A percentile compares a stretch with the other conserved stretches of the same genome.
Evolutionary conservation across 257 asterid species (phyloP).

Genomic region (Nicotiana otophora): DNA sequence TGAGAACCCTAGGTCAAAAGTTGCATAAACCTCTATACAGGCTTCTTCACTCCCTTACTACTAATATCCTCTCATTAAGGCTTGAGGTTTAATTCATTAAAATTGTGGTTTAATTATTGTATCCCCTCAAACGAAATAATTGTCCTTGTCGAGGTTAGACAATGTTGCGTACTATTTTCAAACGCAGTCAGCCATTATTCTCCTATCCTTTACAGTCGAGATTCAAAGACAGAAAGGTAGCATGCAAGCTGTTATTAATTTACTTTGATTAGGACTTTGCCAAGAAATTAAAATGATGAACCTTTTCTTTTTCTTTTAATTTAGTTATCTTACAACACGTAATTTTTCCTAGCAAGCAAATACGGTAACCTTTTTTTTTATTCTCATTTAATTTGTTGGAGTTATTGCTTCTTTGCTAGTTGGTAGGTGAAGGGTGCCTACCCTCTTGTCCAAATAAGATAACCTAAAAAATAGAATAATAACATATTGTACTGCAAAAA

Average conservation of each 20-base stretch:
- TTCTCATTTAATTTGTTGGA: no score
- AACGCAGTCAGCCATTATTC: not conserved
- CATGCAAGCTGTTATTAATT: not conserved
- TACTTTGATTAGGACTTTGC: not conserved
- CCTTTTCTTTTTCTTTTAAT: not conserved
- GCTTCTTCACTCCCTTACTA: not conserved
- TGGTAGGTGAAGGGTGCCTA: no score
- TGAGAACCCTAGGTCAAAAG: conserved; percentile 25
- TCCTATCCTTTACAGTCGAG: not conserved
- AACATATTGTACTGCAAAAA: no score
- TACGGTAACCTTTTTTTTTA: no score
- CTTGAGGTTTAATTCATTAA: not conserved
- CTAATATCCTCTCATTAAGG: no score
- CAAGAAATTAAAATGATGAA: not conserved
- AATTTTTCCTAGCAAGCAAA: no score
- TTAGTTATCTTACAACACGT: no score
- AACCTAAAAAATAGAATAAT: no score
- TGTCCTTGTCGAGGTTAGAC: conserved; percentile 24
- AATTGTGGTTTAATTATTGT: not conserved
- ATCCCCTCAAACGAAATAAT: conserved; percentile 21
- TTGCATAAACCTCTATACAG: not conserved
- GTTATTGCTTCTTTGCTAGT: no score
- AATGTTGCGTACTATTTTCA: conserved; percentile 8
- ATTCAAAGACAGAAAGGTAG: not conserved
- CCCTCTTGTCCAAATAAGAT: no score